Base-by-base conservation (phyloP, 148 eudicot species). In the Fagopyrum homotropicum region DNA sequence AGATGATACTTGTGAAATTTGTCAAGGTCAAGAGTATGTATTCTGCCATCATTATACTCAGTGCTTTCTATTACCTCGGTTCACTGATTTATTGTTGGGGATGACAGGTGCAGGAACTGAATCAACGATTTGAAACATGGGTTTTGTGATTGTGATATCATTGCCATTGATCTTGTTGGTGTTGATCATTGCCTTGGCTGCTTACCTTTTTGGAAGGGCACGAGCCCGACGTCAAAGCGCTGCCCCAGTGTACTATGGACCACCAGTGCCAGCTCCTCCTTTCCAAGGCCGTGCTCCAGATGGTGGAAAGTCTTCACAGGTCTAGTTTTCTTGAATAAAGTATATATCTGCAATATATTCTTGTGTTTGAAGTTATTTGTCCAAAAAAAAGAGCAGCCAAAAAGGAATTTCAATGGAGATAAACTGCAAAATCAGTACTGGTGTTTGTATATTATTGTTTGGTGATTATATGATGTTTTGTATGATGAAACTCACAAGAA, bases 181-280 rank as follows among this genome's bases (percentile, higher is more conserved):
- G 35, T 66, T 85, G 71, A 89, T 89, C 79, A 63, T 82, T 56
- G 88, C 81, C 44, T 73, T 89, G 14, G 81, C 87, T 45, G 87
- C 86, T 77, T 89, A 86, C 79, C 87, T 89, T 60, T 45, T 83
- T 10, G 87, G 87, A 66, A 82, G 85, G 81, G 77, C 81, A 3
- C 75, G 85, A 60, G 87, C 81, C 22, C 87, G 87, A 0, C 44
- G 73, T 6, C 55, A 73, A 68, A 15, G 75, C 7, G 45, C 76
- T 22, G 45, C 76, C 22, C 76, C 83, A 22, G 84, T 85, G 75
- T 78, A 79, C 55, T 80, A 73, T 52, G 90, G 86, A 9, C 84
- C 89, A 48, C 83, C 89, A 45, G 90, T 66, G 4, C 71, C 71
- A 12, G 47, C 81, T 64, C 91, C 91, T 1, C 89, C 87, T 11